A percentile compares a stretch with the other conserved stretches of the same genome.
Evolutionary conservation across 2,329 filamentous ascomycete species (phyloP).

Genomic region (Trematosphaeria pertusa): DNA sequence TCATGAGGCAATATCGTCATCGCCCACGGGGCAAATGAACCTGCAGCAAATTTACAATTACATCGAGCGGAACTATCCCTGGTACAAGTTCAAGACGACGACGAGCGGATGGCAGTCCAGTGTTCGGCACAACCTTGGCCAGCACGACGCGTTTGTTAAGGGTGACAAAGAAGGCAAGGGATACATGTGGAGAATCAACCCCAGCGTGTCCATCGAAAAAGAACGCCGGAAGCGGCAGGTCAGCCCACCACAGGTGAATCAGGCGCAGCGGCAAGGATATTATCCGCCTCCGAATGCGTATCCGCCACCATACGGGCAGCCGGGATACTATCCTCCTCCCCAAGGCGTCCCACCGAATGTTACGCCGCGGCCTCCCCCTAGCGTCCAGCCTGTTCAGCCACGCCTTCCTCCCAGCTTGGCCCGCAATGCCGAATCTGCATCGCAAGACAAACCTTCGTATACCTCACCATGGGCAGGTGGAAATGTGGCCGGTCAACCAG

Average conservation of each 20-base stretch:
- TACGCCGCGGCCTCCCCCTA: conserved; percentile 37
- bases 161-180: conserved; percentile 68
- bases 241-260: conserved; percentile 51
- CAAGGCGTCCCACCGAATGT: conserved; percentile 40
- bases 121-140: conserved; percentile 69
- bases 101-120: conserved; percentile 72
- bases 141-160: conserved; percentile 66
- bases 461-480: conserved; percentile 47
- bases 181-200: conserved; percentile 68
- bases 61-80: conserved; percentile 68
- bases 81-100: conserved; percentile 65
- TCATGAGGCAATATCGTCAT: conserved; percentile 66
- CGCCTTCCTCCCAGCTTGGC: conserved; percentile 48
- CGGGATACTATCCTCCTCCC: conserved; percentile 36
- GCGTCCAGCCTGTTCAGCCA: conserved; percentile 29
- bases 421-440: conserved; percentile 33
- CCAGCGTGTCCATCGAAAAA: conserved; percentile 66
- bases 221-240: conserved; percentile 60
- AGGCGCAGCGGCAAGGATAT: conserved; percentile 38
- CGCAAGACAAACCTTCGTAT: conserved; percentile 38
- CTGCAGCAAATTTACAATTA: conserved; percentile 71
- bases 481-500: conserved; percentile 33
- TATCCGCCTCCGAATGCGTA: conserved; percentile 43
- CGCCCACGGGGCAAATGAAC: conserved; percentile 64
- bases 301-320: conserved; percentile 33